Conservation (phyloP, 2,329 filamentous ascomycete genomes). For the Celoporthe dispersa region DNA sequence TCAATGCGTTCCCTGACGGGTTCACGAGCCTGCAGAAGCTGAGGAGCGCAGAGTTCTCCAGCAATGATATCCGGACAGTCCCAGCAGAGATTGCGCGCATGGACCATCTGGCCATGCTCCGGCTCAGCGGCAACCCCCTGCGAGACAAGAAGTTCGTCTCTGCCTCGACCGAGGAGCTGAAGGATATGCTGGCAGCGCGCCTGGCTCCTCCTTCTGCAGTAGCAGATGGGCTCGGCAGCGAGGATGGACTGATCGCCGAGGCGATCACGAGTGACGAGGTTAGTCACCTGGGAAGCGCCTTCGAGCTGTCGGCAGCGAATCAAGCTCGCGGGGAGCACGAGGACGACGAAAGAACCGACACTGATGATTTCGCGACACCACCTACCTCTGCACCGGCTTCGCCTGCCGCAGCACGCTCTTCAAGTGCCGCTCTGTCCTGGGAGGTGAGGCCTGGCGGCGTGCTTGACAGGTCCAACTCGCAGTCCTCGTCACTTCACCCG, state of each 20-base stretch:
- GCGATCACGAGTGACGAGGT: constrained; percentile 26
- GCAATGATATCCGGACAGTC: constrained; percentile 79
- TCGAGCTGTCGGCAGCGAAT: constrained; percentile 15
- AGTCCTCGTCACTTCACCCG: constrained; percentile 63
- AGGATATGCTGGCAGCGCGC: constrained; percentile 70
- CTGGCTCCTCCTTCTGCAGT: constrained; percentile 61
- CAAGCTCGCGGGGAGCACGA: constrained; percentile 37
- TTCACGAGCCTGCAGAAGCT: constrained; percentile 71
- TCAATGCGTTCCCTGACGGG: constrained; percentile 75
- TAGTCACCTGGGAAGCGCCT: constrained; percentile 17
- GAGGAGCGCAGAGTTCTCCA: constrained; percentile 79
- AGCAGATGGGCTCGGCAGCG: constrained; percentile 37
- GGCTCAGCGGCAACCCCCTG: constrained; percentile 86
- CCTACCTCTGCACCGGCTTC: constrained; percentile 58
- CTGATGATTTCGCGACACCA: constrained; percentile 61
- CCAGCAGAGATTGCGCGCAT: constrained; percentile 80
- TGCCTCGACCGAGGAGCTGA: constrained; percentile 80
- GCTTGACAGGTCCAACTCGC: constrained; percentile 71
- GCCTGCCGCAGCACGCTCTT: constrained; percentile 52
- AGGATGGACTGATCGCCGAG: constrained; percentile 28
- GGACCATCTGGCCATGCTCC: constrained; percentile 75
- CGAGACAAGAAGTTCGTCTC: constrained; percentile 84
- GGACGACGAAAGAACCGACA: constrained; percentile 55
- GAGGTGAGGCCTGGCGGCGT: constrained; percentile 63
- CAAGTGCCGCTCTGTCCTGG: constrained; percentile 54